phyloP scores from a whole-genome alignment of 352 stramenopile species.

The Pythium brachiatum region DNA sequence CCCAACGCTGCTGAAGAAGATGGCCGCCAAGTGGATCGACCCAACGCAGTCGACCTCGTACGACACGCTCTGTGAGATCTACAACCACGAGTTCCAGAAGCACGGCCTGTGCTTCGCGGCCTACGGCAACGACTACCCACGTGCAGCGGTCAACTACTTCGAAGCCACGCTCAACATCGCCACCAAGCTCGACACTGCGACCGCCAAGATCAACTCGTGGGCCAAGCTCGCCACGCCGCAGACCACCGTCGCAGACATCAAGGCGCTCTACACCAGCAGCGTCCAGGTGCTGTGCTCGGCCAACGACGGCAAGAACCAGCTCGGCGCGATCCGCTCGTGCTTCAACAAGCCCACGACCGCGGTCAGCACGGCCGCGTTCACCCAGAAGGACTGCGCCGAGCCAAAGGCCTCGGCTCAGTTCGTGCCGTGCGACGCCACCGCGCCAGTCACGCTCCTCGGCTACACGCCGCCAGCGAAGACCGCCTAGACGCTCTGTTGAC shows the following conservation, averaged over 20 bases:
- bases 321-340: slow-evolving; percentile 68
- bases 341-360: slow-evolving; percentile 33
- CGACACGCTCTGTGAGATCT: slow-evolving; percentile 74
- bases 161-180: slow-evolving; percentile 48
- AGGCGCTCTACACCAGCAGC: slow-evolving; percentile 52
- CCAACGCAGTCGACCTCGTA: slow-evolving; percentile 46
- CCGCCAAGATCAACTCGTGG: slow-evolving; percentile 60
- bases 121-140: slow-evolving; percentile 39
- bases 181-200: slow-evolving; percentile 33
- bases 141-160: slow-evolving; percentile 62
- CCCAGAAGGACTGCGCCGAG: slow-evolving; percentile 54
- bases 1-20: slow-evolving; percentile 40
- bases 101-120: slow-evolving; percentile 70
- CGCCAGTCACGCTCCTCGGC: slow-evolving; percentile 42
- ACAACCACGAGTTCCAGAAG: slow-evolving; percentile 86
- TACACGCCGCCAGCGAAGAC: slow-evolving; percentile 27
- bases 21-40: slow-evolving; percentile 63
- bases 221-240: slow-evolving; percentile 20
- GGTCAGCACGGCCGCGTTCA: slow-evolving; percentile 35
- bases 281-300: slow-evolving; percentile 72
- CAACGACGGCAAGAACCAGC: slow-evolving; percentile 51
- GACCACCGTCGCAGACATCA: slow-evolving; percentile 20
- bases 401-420: slow-evolving; percentile 41
- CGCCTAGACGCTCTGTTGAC: slow-evolving; percentile 4
- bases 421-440: slow-evolving; percentile 42